A percentile compares a stretch with the other conserved stretches of the same genome.
Evolutionary conservation across 2,329 filamentous ascomycete species (phyloP).

Genomic region (Colletotrichum truncatum): DNA sequence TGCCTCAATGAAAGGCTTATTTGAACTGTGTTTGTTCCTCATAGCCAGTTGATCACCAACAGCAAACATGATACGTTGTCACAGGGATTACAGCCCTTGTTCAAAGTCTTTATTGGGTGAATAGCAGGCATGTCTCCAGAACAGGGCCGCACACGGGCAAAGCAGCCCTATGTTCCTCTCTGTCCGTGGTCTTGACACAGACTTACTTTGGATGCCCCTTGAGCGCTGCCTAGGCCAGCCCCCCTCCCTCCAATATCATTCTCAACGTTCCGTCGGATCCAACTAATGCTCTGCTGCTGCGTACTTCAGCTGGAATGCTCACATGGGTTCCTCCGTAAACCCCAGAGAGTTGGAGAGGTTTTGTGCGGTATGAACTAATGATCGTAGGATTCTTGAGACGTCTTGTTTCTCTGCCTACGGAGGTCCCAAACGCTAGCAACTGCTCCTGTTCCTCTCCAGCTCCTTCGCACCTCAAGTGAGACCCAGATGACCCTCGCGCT

Average conservation of each 20-base stretch:
- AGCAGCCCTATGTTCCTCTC: background rate
- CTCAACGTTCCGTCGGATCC: background rate
- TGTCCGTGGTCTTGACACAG: conserved; percentile 1
- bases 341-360: background rate
- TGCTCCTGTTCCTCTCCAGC: background rate
- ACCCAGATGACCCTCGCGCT: background rate
- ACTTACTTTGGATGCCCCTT: background rate
- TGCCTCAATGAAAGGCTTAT: background rate
- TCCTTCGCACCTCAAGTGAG: background rate
- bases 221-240: background rate
- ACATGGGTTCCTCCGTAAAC: background rate
- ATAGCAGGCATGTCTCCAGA: background rate
- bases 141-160: background rate
- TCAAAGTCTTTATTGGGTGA: background rate
- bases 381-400: background rate
- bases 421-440: background rate
- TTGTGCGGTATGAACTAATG: background rate
- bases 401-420: background rate
- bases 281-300: background rate
- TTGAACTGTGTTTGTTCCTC: background rate
- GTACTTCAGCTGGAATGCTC: background rate
- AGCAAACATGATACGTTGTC: background rate
- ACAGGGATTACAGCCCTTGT: background rate
- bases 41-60: background rate
- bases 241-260: background rate